A percentile compares a stretch with the other conserved stretches of the same genome.
phyloP scores from a whole-genome alignment of 129 eudicot genomes.

The Lactuca saligna region DNA sequence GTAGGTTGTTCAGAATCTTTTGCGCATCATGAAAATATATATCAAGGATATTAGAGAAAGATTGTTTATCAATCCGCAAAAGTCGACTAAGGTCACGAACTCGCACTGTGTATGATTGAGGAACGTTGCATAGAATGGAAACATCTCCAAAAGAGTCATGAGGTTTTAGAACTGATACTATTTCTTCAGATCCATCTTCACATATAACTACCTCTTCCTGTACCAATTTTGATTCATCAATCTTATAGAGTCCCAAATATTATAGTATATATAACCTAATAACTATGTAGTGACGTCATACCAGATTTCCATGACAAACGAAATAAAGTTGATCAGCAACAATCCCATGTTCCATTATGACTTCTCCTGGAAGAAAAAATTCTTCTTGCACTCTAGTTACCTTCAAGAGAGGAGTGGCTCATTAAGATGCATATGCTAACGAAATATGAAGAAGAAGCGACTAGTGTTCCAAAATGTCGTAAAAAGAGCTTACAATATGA shows the following conservation, averaged over 20 bases:
- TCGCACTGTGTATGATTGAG: slow-evolving; percentile 87
- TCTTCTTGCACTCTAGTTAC: slow-evolving; percentile 84
- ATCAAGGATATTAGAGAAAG: slow-evolving; percentile 78
- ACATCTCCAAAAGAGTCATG: slow-evolving; percentile 76
- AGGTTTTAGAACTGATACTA: slow-evolving; percentile 45
- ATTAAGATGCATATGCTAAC: background rate
- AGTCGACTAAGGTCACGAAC: slow-evolving; percentile 82
- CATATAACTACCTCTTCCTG: slow-evolving; percentile 79
- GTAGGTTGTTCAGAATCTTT: slow-evolving; percentile 61
- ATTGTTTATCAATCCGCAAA: slow-evolving; percentile 75
- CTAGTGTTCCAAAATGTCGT: slow-evolving; percentile 7
- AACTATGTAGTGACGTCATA: slow-evolving; percentile 23
- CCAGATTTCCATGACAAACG: slow-evolving; percentile 82
- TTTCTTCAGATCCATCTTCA: slow-evolving; percentile 70
- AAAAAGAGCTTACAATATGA: slow-evolving; percentile 64
- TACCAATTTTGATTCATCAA: slow-evolving; percentile 11
- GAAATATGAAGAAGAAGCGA: background rate
- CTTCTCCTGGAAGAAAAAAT: slow-evolving; percentile 94
- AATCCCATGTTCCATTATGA: slow-evolving; percentile 83
- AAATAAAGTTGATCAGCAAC: slow-evolving; percentile 90
- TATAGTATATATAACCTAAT: too few relatives aligned
- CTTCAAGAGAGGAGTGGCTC: slow-evolving; percentile 31
- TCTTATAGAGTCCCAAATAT: background rate
- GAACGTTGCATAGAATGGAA: slow-evolving; percentile 82
- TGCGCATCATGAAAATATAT: slow-evolving; percentile 90